Evolutionary conservation across 2,329 filamentous ascomycete species (phyloP), one percentile per base, ranked within the genome.

Genomic region (Purpureocillium lavendulum): DNA sequence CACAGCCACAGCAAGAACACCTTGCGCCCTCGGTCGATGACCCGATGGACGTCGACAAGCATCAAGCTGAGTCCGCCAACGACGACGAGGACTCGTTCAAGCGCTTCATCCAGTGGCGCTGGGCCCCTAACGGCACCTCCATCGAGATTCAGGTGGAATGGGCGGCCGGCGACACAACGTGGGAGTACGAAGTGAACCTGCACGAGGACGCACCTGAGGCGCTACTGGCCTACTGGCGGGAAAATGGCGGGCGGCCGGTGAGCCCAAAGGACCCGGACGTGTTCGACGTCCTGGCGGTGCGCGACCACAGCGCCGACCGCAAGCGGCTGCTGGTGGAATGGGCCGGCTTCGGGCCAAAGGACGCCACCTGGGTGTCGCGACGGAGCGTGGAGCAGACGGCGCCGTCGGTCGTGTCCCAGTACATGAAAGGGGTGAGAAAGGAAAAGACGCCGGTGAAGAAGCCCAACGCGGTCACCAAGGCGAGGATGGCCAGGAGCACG

Each of bases 291-390:
- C 56, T 56, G 36, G 54, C 55, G 5, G 53, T 64, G 29, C 54
- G 51, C 18, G 53, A 54, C 26, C 60, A 62, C 40, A 52, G 48
- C 10, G 47, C 45, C 13, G 47, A 53, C 6, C 51, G 49, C 37
- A 50, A 50, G 31, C 47, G 48, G 16, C 43, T 62, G 24, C 42
- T 53, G 8, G 58, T 64, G 2, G 61, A 64, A 42, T 64, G 61
- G 61, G 41, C 61, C 4, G 61, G 61, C 10, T 63, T 54, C 31
- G 49, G 49, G 3, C 40, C 47, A 7, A 37, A 44, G 9, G 55
- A 61, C 1, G 49, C 42, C 4, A 53, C 55, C 3, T 64, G 61
- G 61, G 48, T 59, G 42, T 42, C 51, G 2, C 44, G 48, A 7
- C 34, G 35, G 2, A 42, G 35, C 4, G 46, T 64, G 0, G 44